Evolutionary conservation across 2,329 filamentous ascomycete genomes (phyloP).

Genomic region (Fusarium musae): DNA sequence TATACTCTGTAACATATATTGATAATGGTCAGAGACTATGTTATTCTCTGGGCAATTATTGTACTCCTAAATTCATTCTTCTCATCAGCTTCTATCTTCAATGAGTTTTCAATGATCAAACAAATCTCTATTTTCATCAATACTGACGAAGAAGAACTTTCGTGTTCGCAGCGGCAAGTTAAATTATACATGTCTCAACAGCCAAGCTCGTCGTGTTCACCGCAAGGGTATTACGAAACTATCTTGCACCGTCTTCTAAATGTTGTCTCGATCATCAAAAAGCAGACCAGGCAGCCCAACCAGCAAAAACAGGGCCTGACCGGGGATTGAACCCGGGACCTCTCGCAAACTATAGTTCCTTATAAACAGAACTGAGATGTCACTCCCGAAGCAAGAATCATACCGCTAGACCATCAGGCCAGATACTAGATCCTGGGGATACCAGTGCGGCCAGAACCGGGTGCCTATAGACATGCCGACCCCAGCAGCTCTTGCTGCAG

Average conservation of each 20-base stretch:
- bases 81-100: too few relatives aligned
- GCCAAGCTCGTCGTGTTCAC: too few relatives aligned
- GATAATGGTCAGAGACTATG: not conserved
- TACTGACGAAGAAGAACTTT: too few relatives aligned
- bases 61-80: not conserved
- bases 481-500: not conserved
- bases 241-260: too few relatives aligned
- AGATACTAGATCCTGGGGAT: constrained; percentile 11
- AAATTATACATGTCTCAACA: not conserved
- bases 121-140: not conserved
- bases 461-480: not conserved
- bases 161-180: not conserved
- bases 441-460: not conserved
- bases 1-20: too few relatives aligned
- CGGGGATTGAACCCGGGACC: constrained; percentile 60
- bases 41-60: not conserved
- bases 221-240: too few relatives aligned
- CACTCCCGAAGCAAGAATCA: constrained; percentile 34
- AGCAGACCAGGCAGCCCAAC: not conserved
- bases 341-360: constrained; percentile 50
- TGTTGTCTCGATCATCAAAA: not conserved
- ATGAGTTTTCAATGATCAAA: too few relatives aligned
- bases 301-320: constrained; percentile 50
- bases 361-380: constrained; percentile 16
- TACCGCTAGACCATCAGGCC: constrained; percentile 36